A percentile compares a stretch with the other conserved stretches of the same genome.
Evolutionary conservation across 139 green algal species (phyloP).

Genomic region (Bryopsis sp.): DNA sequence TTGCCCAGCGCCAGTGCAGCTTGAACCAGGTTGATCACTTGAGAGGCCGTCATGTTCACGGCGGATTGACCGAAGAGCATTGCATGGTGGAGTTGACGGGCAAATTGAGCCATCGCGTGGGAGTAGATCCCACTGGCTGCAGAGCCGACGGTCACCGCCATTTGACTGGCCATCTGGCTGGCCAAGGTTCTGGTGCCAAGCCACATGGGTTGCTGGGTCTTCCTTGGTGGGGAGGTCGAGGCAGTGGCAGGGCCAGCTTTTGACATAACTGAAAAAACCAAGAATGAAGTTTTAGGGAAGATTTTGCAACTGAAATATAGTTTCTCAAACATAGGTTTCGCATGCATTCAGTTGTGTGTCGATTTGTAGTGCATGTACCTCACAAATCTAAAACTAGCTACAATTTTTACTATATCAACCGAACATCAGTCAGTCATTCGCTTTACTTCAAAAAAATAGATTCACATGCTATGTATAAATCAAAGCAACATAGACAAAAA

Average conservation of each 20-base stretch:
- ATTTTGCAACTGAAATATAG: too few species aligned
- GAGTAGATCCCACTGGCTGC: not conserved
- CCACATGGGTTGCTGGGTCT: conserved; percentile 11
- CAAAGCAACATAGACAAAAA: too few species aligned
- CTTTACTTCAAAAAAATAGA: too few species aligned
- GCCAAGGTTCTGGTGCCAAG: conserved; percentile 19
- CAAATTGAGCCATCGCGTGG: not conserved
- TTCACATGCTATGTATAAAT: too few species aligned
- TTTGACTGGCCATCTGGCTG: not conserved
- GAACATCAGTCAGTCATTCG: too few species aligned
- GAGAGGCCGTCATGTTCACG: not conserved
- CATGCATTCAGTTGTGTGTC: too few species aligned
- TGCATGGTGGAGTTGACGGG: not conserved
- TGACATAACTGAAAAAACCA: not conserved
- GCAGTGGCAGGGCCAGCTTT: conserved; percentile 16
- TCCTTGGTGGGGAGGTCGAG: not conserved
- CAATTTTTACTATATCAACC: too few species aligned
- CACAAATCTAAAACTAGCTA: too few species aligned
- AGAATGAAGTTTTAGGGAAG: too few species aligned
- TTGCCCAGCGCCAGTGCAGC: not conserved
- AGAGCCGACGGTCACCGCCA: not conserved
- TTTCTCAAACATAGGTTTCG: too few species aligned
- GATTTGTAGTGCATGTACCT: too few species aligned
- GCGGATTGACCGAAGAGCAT: conserved; percentile 1
- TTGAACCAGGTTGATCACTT: conserved; percentile 9